Conservation (phyloP, 1,139 yeast species). For the Lodderomyces metapsilosis region DNA sequence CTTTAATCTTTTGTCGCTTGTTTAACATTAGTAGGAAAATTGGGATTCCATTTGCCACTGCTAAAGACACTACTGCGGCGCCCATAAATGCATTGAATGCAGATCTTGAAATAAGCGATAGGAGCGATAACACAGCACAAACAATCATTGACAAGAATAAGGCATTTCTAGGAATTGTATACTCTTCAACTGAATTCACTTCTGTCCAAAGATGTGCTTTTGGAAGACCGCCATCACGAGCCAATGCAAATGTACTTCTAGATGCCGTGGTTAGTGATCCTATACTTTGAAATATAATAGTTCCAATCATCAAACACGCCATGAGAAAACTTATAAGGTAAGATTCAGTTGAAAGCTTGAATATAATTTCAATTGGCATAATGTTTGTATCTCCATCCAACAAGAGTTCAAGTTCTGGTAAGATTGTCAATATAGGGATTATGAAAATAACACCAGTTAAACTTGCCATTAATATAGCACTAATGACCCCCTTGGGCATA, state of each 20-base stretch:
- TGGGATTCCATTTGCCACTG: slow-evolving; percentile 78
- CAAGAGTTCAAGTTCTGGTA: slow-evolving; percentile 60
- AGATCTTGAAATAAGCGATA: slow-evolving; percentile 67
- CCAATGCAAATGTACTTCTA: slow-evolving; percentile 81
- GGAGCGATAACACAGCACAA: slow-evolving; percentile 58
- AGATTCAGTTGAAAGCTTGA: slow-evolving; percentile 68
- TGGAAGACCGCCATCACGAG: slow-evolving; percentile 88
- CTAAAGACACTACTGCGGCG: slow-evolving; percentile 75
- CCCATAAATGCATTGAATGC: slow-evolving; percentile 87
- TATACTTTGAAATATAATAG: slow-evolving; percentile 72
- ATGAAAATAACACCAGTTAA: slow-evolving; percentile 70
- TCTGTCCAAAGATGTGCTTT: slow-evolving; percentile 62
- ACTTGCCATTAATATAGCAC: slow-evolving; percentile 63
- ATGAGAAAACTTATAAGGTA: slow-evolving; percentile 65
- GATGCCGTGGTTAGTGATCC: slow-evolving; percentile 85
- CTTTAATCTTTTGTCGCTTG: slow-evolving; percentile 60
- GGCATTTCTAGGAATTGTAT: slow-evolving; percentile 69
- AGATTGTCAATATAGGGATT: slow-evolving; percentile 65
- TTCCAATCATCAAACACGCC: slow-evolving; percentile 65
- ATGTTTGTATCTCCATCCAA: slow-evolving; percentile 63
- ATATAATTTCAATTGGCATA: slow-evolving; percentile 64
- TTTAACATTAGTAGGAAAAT: slow-evolving; percentile 61
- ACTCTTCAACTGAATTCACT: slow-evolving; percentile 59
- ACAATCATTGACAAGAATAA: slow-evolving; percentile 66
- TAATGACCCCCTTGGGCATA: slow-evolving; percentile 74